Percentiles rank a stretch among this genome's conserved stretches.
These are phyloP conservation scores for Phaeosphaeriaceae sp. DNA, from an alignment of 2,329 filamentous ascomycete species.

Conservation along the genomic window DNA sequence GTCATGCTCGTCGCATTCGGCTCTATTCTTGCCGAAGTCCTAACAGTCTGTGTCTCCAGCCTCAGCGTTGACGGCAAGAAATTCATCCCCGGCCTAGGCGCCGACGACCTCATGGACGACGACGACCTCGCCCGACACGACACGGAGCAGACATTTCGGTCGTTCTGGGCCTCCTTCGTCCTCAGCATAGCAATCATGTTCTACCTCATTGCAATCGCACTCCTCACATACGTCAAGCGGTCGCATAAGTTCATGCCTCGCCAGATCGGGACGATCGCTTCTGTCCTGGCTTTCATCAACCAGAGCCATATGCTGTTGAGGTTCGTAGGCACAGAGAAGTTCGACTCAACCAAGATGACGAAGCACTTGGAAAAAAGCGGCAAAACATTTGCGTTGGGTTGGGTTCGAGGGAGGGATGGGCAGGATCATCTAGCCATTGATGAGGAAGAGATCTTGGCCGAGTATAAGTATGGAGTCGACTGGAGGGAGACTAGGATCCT, in stretches of 20 bases:
- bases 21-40: slow-evolving; percentile 74
- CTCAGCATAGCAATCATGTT: slow-evolving; percentile 70
- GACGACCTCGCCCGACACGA: slow-evolving; percentile 23
- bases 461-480: slow-evolving; percentile 68
- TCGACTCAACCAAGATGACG: slow-evolving; percentile 68
- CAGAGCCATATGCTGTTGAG: slow-evolving; percentile 80
- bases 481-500: slow-evolving; percentile 42
- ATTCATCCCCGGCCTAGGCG: slow-evolving; percentile 55
- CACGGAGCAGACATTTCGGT: slow-evolving; percentile 57
- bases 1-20: slow-evolving; percentile 74
- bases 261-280: slow-evolving; percentile 79
- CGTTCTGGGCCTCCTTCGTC: slow-evolving; percentile 71
- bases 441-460: slow-evolving; percentile 72
- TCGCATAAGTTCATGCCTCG: slow-evolving; percentile 76
- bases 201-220: slow-evolving; percentile 68
- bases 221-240: slow-evolving; percentile 67
- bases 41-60: slow-evolving; percentile 72
- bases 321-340: slow-evolving; percentile 74
- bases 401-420: slow-evolving; percentile 77
- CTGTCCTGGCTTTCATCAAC: slow-evolving; percentile 78
- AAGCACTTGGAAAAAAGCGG: slow-evolving; percentile 64
- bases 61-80: slow-evolving; percentile 70
- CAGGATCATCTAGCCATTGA: slow-evolving; percentile 79
- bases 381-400: slow-evolving; percentile 77
- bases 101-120: slow-evolving; percentile 7